Evolutionary conservation across 2,329 filamentous ascomycete genomes (phyloP).

Genomic region (Scopulariopsis brevicaulis): DNA sequence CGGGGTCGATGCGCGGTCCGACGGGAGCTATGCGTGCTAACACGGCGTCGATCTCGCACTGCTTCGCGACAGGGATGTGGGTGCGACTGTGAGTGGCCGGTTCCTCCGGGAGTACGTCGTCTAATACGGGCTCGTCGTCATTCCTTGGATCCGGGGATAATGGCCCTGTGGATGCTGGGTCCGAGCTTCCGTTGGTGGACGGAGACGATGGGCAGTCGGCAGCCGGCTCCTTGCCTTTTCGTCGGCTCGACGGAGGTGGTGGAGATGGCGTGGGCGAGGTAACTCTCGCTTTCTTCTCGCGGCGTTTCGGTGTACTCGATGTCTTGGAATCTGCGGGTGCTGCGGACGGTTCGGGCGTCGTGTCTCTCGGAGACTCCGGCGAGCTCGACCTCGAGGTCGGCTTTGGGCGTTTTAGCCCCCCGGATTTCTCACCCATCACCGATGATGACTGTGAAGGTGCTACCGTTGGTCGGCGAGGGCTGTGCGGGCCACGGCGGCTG

Average conservation of each 20-base stretch:
- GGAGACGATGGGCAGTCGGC: not conserved
- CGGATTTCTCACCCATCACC: not conserved
- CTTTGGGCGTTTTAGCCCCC: not conserved
- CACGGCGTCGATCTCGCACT: conserved; percentile 1
- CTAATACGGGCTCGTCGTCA: not conserved
- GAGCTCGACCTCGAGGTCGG: not conserved
- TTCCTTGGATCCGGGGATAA: not conserved
- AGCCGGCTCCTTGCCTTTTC: not conserved
- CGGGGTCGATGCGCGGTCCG: not conserved
- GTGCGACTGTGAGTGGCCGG: not conserved
- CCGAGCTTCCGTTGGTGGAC: not conserved
- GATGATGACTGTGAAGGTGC: not conserved
- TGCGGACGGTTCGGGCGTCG: not conserved
- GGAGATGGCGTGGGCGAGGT: not conserved
- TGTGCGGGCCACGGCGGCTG: not conserved
- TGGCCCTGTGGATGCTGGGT: not conserved
- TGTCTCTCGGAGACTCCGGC: not conserved
- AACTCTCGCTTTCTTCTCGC: not conserved
- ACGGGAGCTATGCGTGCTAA: not conserved
- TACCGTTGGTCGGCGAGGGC: not conserved
- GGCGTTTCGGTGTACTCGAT: not conserved
- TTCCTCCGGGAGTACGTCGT: not conserved
- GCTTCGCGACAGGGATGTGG: not conserved
- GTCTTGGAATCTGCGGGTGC: not conserved
- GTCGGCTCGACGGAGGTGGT: not conserved